Evolutionary conservation across 2,329 filamentous ascomycete species (phyloP).

Genomic region (Orbilia javanica): DNA sequence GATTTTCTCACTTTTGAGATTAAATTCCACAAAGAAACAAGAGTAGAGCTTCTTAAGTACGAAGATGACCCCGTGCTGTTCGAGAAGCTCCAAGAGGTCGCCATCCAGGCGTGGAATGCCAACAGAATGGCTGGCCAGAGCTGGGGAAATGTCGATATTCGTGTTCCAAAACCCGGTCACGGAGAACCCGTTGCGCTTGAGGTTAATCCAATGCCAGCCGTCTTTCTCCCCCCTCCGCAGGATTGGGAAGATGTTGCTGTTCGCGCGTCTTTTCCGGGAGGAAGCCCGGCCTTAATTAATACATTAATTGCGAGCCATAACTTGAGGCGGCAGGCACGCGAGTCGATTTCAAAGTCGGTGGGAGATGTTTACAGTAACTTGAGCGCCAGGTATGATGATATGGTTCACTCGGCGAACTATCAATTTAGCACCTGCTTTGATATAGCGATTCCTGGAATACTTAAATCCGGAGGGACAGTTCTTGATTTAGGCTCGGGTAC

Average conservation of each 20-base stretch:
- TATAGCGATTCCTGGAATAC: background rate
- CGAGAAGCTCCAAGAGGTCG: constrained; percentile 59
- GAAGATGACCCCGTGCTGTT: constrained; percentile 59
- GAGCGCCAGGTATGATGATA: background rate
- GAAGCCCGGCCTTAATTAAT: constrained; percentile 60
- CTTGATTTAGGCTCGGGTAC: constrained; percentile 61
- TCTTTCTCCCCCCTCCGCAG: constrained; percentile 55
- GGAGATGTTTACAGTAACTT: background rate
- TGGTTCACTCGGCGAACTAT: background rate
- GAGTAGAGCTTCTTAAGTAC: constrained; percentile 52
- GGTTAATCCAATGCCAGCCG: constrained; percentile 61
- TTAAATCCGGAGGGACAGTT: constrained; percentile 47
- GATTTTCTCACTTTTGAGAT: constrained; percentile 60
- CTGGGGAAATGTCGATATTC: constrained; percentile 51
- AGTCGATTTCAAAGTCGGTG: background rate
- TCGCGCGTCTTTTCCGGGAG: constrained; percentile 58
- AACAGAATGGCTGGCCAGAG: constrained; percentile 5
- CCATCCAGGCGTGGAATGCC: constrained; percentile 58
- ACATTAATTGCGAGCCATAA: constrained; percentile 61
- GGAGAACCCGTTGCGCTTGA: constrained; percentile 38
- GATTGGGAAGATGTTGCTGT: constrained; percentile 58
- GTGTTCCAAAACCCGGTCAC: background rate
- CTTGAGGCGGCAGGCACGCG: constrained; percentile 27
- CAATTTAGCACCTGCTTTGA: constrained; percentile 1
- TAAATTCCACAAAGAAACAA: constrained; percentile 60